phyloP scores from a whole-genome alignment of 2,329 filamentous ascomycete genomes.

The Penicillium sp. region DNA sequence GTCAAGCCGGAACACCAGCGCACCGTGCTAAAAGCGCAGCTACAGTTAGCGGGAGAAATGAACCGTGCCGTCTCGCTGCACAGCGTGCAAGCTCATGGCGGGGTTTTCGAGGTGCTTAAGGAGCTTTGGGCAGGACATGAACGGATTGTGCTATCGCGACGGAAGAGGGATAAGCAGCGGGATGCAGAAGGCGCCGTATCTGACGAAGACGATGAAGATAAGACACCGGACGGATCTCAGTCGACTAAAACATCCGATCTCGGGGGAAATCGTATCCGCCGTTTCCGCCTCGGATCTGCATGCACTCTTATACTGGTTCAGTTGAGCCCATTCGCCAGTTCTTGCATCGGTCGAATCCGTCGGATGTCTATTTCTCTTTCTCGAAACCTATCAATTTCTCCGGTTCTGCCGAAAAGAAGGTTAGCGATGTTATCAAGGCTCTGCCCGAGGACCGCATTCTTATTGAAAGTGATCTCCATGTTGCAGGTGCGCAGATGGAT shows the following conservation, averaged over 20 bases:
- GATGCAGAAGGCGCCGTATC: conserved; percentile 35
- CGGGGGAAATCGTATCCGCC: conserved; percentile 48
- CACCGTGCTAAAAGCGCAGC: conserved; percentile 55
- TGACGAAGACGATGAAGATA: conserved; percentile 11
- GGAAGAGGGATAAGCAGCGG: conserved; percentile 41
- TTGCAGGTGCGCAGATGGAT: conserved; percentile 80
- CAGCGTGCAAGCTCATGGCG: conserved; percentile 62
- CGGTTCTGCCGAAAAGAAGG: conserved; percentile 53
- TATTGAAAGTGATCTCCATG: conserved; percentile 86
- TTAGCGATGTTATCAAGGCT: conserved; percentile 64
- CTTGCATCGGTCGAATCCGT: conserved; percentile 67
- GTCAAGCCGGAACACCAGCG: conserved; percentile 59
- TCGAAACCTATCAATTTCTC: conserved; percentile 78
- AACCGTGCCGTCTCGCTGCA: conserved; percentile 59
- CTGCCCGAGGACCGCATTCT: conserved; percentile 77
- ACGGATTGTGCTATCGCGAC: conserved; percentile 49
- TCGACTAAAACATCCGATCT: not conserved
- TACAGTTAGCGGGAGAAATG: conserved; percentile 59
- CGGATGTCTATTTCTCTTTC: conserved; percentile 82
- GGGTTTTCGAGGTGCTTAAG: conserved; percentile 55
- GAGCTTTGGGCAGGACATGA: conserved; percentile 60
- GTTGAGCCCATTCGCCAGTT: conserved; percentile 76
- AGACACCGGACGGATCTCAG: not conserved
- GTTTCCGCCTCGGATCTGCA: conserved; percentile 83
- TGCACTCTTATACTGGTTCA: conserved; percentile 88